Conservation (phyloP, 345 rosid species). For the Geranium rotundifolium region DNA sequence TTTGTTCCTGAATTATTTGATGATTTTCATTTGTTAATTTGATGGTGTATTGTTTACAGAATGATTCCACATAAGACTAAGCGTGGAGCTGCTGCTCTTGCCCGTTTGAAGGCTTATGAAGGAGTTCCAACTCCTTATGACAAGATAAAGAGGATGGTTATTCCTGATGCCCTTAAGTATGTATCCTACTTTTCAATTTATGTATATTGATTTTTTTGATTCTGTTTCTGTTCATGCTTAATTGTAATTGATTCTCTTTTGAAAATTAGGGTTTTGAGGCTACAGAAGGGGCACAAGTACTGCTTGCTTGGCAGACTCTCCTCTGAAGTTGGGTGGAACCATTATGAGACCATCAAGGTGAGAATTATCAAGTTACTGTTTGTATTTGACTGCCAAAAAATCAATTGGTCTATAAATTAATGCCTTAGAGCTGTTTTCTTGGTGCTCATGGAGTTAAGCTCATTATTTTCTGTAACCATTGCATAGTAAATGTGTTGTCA, state of each 20-base stretch:
- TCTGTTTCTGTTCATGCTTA: too few relatives aligned
- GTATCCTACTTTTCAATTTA: not conserved
- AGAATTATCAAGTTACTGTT: conserved; percentile 2
- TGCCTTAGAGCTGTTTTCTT: not conserved
- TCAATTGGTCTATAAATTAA: not conserved
- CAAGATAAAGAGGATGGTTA: conserved; percentile 75
- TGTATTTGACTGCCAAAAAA: not conserved
- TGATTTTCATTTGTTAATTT: too few relatives aligned
- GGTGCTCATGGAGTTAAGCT: not conserved
- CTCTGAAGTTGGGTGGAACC: conserved; percentile 81
- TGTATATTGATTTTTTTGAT: too few relatives aligned
- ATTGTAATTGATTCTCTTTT: not conserved
- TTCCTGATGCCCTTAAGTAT: conserved; percentile 89
- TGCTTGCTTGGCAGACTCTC: conserved; percentile 63
- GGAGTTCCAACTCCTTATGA: conserved; percentile 80
- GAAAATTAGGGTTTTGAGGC: conserved; percentile 70
- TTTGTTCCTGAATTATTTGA: too few relatives aligned
- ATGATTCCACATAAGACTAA: conserved; percentile 93
- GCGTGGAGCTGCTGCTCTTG: conserved; percentile 78
- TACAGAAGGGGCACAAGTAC: conserved; percentile 69
- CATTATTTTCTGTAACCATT: too few relatives aligned
- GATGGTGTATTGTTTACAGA: conserved; percentile 12
- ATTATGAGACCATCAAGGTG: conserved; percentile 69
- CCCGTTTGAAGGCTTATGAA: conserved; percentile 66
- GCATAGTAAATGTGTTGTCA: too few relatives aligned